Evolutionary conservation across 2,329 filamentous ascomycete species (phyloP), one percentile per base, ranked within the genome.

Genomic region (Didymella pomorum): DNA sequence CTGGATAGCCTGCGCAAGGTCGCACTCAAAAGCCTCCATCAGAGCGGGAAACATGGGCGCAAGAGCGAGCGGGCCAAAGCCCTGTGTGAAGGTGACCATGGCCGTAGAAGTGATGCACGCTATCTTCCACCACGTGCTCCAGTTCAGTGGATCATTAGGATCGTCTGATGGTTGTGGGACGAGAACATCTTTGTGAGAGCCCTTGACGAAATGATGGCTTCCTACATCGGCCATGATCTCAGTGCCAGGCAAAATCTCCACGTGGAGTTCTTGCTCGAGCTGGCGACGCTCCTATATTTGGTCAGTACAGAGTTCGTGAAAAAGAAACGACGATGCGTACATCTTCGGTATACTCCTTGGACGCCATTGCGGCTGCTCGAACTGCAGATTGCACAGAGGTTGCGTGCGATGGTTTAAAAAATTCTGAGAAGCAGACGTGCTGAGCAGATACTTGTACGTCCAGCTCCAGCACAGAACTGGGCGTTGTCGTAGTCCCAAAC

Each of bases 211-310:
- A 71, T 88, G 86, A 72, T 87, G 85, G 1, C 78, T 77, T 20
- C 85, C 86, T 35, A 88, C 81, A 78, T 89, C 84, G 9, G 80
- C 75, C 84, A 87, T 87, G 67, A 86, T 79, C 71, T 86, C 84
- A 4, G 84, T 87, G 23, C 84, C 84, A 3, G 84, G 84, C 39
- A 85, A 73, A 56, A 87, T 81, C 61, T 84, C 81, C 29, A 78
- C 78, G 54, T 82, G 77, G 58, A 86, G 79, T 76, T 85, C 82
- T 53, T 78, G 64, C 69, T 84, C 83, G 60, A 85, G 75, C 58
- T 80, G 77, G 56, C 70, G 76, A 44, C 78, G 72, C 64, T 81
- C 80, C 78, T 81, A 61, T 1, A n/a, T 14, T 4, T 3, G 28
- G 20, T 52, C 18, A 41, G 60, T 20, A 33, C 16, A 10, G 1